Conservation (phyloP, 2,329 filamentous ascomycete species). For the Colletotrichum tanaceti region DNA sequence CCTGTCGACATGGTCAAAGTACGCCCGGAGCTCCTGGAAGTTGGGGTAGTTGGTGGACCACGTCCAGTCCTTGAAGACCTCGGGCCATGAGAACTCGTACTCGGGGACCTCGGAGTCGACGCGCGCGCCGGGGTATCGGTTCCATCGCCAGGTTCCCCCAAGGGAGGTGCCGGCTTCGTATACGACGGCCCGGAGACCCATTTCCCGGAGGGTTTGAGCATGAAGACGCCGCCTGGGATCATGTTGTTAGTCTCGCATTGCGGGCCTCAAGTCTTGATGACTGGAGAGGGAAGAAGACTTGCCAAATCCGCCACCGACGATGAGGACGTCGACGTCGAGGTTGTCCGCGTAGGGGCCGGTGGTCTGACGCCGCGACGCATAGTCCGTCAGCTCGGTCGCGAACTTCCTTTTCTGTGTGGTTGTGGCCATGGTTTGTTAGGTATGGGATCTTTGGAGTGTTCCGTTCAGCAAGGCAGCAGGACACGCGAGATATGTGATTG, state of each 20-base stretch:
- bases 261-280: not conserved
- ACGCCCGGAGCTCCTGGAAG: constrained; percentile 63
- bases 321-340: constrained; percentile 57
- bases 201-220: constrained; percentile 64
- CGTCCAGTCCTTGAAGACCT: constrained; percentile 66
- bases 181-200: constrained; percentile 60
- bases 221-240: constrained; percentile 55
- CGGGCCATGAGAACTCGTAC: constrained; percentile 65
- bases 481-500: too few relatives aligned
- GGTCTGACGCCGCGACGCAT: constrained; percentile 46
- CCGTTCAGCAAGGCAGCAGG: too few relatives aligned
- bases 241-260: constrained; percentile 1
- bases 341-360: constrained; percentile 56
- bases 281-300: not conserved
- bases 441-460: not conserved
- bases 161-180: constrained; percentile 64
- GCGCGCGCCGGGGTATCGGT: constrained; percentile 65
- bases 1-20: constrained; percentile 71
- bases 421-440: constrained; percentile 40
- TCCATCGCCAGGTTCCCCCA: constrained; percentile 68
- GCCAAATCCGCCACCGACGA: constrained; percentile 59
- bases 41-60: constrained; percentile 66
- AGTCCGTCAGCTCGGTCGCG: constrained; percentile 56
- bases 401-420: constrained; percentile 49
- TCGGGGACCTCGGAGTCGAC: constrained; percentile 66